Conservation (phyloP, 2,329 filamentous ascomycete species). For the Paracorniculantispora psalliotae region DNA sequence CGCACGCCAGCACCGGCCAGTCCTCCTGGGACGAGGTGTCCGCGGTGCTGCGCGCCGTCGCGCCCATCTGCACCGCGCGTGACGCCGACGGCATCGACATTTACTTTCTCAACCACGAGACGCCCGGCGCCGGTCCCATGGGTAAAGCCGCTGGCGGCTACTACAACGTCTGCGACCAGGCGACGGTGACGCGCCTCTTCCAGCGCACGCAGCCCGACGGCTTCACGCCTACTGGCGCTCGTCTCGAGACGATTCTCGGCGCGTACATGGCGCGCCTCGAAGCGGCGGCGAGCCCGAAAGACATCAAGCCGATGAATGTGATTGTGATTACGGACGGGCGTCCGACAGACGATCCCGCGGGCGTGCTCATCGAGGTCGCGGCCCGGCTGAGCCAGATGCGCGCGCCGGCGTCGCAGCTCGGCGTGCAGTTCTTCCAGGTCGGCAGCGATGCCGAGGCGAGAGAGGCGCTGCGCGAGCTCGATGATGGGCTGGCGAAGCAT, state of each 20-base stretch:
- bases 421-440: conserved; percentile 95
- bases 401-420: conserved; percentile 76
- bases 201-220: conserved; percentile 56
- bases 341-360: conserved; percentile 73
- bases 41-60: conserved; percentile 65
- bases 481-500: conserved; percentile 59
- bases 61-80: conserved; percentile 73
- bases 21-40: conserved; percentile 71
- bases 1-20: background rate
- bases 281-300: conserved; percentile 35
- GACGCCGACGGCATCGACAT: conserved; percentile 86
- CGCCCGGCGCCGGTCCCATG: conserved; percentile 25
- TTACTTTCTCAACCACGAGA: conserved; percentile 76
- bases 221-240: conserved; percentile 68
- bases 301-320: conserved; percentile 76
- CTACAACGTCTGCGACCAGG: conserved; percentile 55
- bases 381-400: conserved; percentile 63
- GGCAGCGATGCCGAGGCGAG: conserved; percentile 65
- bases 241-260: conserved; percentile 65
- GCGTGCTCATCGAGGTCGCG: conserved; percentile 61
- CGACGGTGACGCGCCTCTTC: conserved; percentile 65
- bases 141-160: conserved; percentile 50
- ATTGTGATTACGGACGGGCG: conserved; percentile 90
- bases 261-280: conserved; percentile 56
- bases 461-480: conserved; percentile 63